Evolutionary conservation across 2,329 filamentous ascomycete species (phyloP).

Genomic region (Tolypocladium ophioglossoides): DNA sequence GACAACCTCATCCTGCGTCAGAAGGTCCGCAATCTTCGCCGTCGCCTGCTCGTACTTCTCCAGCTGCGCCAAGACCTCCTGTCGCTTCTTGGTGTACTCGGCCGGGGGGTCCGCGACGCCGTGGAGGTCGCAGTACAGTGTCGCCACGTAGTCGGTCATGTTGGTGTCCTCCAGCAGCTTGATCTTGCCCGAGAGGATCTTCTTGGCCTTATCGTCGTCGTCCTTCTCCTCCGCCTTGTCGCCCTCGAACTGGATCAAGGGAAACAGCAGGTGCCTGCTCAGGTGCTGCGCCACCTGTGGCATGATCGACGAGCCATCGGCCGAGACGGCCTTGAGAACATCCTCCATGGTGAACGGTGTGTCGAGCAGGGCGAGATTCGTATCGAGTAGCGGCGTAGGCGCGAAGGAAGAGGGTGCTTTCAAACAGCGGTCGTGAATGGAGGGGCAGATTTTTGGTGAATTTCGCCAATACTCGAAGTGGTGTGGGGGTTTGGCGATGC

Average conservation of each 20-base stretch:
- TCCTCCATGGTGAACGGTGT: slow-evolving; percentile 25
- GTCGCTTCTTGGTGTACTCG: slow-evolving; percentile 81
- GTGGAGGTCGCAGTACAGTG: slow-evolving; percentile 83
- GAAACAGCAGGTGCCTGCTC: slow-evolving; percentile 93
- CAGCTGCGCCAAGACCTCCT: slow-evolving; percentile 75
- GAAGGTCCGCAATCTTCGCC: slow-evolving; percentile 74
- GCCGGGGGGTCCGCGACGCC: slow-evolving; percentile 65
- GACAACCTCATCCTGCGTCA: slow-evolving; percentile 83
- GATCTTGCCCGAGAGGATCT: slow-evolving; percentile 80
- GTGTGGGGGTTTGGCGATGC: slow-evolving; percentile 20
- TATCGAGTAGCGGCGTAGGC: not conserved
- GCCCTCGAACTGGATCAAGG: slow-evolving; percentile 83
- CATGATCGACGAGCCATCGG: slow-evolving; percentile 68
- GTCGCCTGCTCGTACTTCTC: slow-evolving; percentile 81
- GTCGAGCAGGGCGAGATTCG: slow-evolving; percentile 3
- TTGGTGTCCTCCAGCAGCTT: slow-evolving; percentile 93
- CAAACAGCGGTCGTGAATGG: slow-evolving; percentile 17
- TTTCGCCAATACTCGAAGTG: slow-evolving; percentile 28
- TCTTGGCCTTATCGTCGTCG: slow-evolving; percentile 45
- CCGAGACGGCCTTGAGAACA: slow-evolving; percentile 41
- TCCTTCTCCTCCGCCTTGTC: slow-evolving; percentile 70
- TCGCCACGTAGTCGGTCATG: slow-evolving; percentile 97
- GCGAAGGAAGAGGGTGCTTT: not conserved
- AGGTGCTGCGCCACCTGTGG: slow-evolving; percentile 85
- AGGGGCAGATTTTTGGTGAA: slow-evolving; percentile 32